Base-by-base conservation (phyloP, 1,284 basidiomycete species). In the Fistulina hepatica region DNA sequence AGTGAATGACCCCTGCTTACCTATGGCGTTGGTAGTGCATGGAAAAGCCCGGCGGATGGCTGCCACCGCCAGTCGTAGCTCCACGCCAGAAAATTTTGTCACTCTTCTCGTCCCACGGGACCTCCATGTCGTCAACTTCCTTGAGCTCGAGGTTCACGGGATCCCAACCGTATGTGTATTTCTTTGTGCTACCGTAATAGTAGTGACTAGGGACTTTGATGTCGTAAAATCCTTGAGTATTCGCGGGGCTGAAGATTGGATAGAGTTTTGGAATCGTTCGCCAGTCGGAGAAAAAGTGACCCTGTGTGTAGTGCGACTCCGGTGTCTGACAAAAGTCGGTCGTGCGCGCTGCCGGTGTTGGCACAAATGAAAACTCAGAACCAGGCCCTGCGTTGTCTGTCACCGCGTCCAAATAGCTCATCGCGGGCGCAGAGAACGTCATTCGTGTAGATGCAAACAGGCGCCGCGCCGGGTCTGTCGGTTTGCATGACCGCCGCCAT, bases 251-350 rank as follows among this genome's bases (percentile, higher is more conserved):
- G 57, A 97, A 84, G 37, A 97, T 74, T 5, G 92, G 92, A 58
- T 88, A 92, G 11, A 93, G 67, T 2, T 76, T 74, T 10, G 83
- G 73, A 41, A 93, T 81, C 0, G 81, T 86, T 13, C 92, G 68
- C 82, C 88, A 94, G 57, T 97, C 92, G 13, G 85, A 88, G 71
- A 94, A 97, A 59, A 94, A 95, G 55, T 90, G 90, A 19, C 28
- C 90, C 54, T 95, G 91, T 30, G 71, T 70, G 52, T 82, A 81
- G 50, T 83, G 89, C 21, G 83, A 78, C 61, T 84, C 81, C 0
- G 92, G 91, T 31, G 76, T 67, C 20, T 65, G 55, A 59, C 92
- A 97, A 51, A 84, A 92, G 51, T 92, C 78, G 46, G 74, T 9
- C n/a, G n/a, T 63, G 41, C 74, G 67, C 34, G 83, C 78, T 2